phyloP scores from a whole-genome alignment of 345 rosid species.

The Acer campestre region DNA sequence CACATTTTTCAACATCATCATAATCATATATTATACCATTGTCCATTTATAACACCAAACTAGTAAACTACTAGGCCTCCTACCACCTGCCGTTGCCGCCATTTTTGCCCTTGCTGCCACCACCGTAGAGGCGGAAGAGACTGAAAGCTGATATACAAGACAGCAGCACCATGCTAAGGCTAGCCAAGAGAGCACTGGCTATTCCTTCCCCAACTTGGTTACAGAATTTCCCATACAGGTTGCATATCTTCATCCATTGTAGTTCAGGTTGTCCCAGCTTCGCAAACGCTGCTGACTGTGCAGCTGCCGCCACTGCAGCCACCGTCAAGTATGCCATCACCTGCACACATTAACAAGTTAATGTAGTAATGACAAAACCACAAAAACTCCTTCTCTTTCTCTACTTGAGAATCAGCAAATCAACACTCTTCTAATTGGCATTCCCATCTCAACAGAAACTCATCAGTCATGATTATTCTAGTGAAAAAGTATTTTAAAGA shows the following conservation, averaged over 20 bases:
- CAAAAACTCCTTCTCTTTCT: not conserved
- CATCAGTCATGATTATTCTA: not conserved
- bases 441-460: not conserved
- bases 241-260: constrained; percentile 88
- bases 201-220: constrained; percentile 69
- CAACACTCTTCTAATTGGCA: not conserved
- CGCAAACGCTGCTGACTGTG: constrained; percentile 67
- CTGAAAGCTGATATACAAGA: constrained; percentile 78
- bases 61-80: not conserved
- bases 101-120: constrained; percentile 37
- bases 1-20: not conserved
- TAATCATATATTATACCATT: not conserved
- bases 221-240: constrained; percentile 81
- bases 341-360: constrained; percentile 37
- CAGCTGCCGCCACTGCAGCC: constrained; percentile 76
- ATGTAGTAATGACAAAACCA: not conserved
- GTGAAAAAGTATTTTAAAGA: not conserved
- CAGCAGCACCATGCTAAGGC: constrained; percentile 55
- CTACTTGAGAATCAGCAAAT: not conserved
- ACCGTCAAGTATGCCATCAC: constrained; percentile 69
- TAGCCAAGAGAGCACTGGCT: constrained; percentile 49
- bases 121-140: constrained; percentile 81
- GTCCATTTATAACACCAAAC: not conserved
- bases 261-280: constrained; percentile 74
- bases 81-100: constrained; percentile 32